Evolutionary conservation across 2,329 filamentous ascomycete species (phyloP), one percentile per base, ranked within the genome.

Genomic region (Tolypocladium endophyticum): DNA sequence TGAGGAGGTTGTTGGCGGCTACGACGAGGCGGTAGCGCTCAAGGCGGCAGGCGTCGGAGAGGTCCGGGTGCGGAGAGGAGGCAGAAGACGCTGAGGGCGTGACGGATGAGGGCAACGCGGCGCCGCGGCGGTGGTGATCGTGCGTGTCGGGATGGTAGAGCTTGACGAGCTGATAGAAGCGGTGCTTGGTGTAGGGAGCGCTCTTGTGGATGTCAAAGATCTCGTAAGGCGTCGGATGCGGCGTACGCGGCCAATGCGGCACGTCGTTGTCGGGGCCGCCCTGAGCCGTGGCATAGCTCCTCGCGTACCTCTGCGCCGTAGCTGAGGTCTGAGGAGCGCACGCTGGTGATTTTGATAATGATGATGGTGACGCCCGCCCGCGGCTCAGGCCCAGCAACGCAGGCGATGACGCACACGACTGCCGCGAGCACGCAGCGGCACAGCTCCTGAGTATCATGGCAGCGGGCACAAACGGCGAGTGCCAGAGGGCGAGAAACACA

Each of bases 161-260:
- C 77, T 97, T 99, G 60, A 96, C 94, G 58, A 99, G 84, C 69
- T 93, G 83, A 73, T 95, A 94, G 80, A 92, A 99, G 61, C 85
- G 85, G 52, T 81, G 76, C 74, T 99, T 97, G 63, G 84, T 87
- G 73, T 99, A 97, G 2, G 85, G 82, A 18, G 84, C 85, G 60
- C 78, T 77, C 65, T 77, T 82, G 58, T 73, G 67, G 55, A 77
- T 73, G 62, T 82, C 79, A 68, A 97, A 87, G 70, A 99, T 90
- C 69, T 97, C 90, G 76, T 99, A 97, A 1, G 94, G 94, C 0
- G 92, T 93, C 1, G 89, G 90, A 47, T 79, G 69, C 25, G 69
- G 62, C 7, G 71, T 69, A 6, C 71, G 69, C 2, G 83, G 82
- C 83, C 83, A 85, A 7, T 69, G 65, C 8, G 39, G 57, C 20